Evolutionary conservation across 768 basidiomycete genomes (phyloP).

Genomic region (Exsudoporus frostii): DNA sequence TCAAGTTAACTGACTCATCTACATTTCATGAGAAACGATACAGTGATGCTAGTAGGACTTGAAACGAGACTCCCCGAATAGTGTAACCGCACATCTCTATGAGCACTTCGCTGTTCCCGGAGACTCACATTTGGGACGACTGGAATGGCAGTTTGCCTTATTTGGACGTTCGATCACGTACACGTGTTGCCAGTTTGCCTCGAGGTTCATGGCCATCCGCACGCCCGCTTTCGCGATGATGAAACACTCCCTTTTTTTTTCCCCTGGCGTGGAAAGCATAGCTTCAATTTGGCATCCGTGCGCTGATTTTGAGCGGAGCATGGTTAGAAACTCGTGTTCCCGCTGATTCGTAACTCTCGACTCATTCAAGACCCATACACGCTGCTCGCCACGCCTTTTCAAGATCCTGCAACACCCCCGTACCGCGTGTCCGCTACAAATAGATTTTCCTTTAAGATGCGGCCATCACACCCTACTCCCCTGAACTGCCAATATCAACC

Average conservation of each 20-base stretch:
- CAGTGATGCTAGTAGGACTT: background rate
- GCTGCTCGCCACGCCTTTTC: slow-evolving; percentile 31
- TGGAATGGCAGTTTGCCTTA: background rate
- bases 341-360: slow-evolving; percentile 16
- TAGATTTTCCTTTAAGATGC: slow-evolving; percentile 29
- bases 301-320: slow-evolving; percentile 26
- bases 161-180: background rate
- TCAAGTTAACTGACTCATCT: too few species aligned
- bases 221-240: slow-evolving; percentile 6
- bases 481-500: slow-evolving; percentile 25
- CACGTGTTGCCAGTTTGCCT: slow-evolving; percentile 19
- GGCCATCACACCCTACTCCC: slow-evolving; percentile 21
- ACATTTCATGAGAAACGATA: too few species aligned
- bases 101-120: too few species aligned
- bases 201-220: slow-evolving; percentile 14
- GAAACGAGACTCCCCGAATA: background rate
- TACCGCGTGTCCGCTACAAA: slow-evolving; percentile 28
- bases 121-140: background rate
- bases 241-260: slow-evolving; percentile 12
- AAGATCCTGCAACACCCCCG: slow-evolving; percentile 21
- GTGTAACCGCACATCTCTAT: background rate
- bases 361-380: slow-evolving; percentile 17
- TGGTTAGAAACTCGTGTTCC: slow-evolving; percentile 23
- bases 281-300: slow-evolving; percentile 17
- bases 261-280: slow-evolving; percentile 19